Percentiles rank a stretch among this genome's conserved stretches.
phyloP scores from a whole-genome alignment of 2,329 filamentous ascomycete species.

The Trichoderma semiorbis region DNA sequence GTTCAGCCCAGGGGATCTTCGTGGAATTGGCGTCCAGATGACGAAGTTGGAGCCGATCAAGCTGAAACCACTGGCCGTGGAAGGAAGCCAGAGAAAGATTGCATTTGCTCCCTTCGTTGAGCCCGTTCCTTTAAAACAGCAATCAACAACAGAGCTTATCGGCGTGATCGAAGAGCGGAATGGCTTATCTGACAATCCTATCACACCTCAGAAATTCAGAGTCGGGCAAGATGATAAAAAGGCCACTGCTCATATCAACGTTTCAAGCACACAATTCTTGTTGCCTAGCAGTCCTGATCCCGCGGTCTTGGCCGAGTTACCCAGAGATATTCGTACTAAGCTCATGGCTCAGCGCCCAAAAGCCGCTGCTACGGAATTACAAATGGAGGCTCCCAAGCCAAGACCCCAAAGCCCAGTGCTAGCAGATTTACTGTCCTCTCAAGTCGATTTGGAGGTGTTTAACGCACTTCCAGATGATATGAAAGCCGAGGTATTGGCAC shows the following conservation, averaged over 20 bases:
- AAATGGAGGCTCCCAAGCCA: constrained; percentile 29
- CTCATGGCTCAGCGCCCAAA: constrained; percentile 58
- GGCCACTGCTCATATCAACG: constrained; percentile 68
- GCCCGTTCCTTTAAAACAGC: constrained; percentile 39
- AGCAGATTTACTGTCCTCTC: constrained; percentile 58
- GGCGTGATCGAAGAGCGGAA: constrained; percentile 45
- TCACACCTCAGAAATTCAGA: constrained; percentile 51
- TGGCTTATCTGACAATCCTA: constrained; percentile 45
- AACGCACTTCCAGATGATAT: constrained; percentile 81
- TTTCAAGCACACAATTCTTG: constrained; percentile 86
- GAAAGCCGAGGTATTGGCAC: constrained; percentile 74
- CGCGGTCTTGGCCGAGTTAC: constrained; percentile 77
- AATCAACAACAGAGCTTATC: constrained; percentile 44
- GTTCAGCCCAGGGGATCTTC: constrained; percentile 87
- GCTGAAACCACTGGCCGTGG: constrained; percentile 47
- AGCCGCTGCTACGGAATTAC: constrained; percentile 23
- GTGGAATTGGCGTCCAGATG: constrained; percentile 89
- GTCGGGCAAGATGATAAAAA: constrained; percentile 49
- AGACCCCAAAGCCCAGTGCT: constrained; percentile 41
- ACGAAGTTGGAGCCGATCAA: constrained; percentile 85
- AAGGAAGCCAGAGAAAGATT: constrained; percentile 76
- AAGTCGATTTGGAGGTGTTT: constrained; percentile 82
- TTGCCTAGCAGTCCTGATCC: constrained; percentile 81
- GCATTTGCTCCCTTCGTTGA: constrained; percentile 60
- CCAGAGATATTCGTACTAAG: constrained; percentile 74